Evolutionary conservation across 352 stramenopile species (phyloP), one percentile per base, ranked within the genome.

Genomic region (Phytophthora cryptogea): DNA sequence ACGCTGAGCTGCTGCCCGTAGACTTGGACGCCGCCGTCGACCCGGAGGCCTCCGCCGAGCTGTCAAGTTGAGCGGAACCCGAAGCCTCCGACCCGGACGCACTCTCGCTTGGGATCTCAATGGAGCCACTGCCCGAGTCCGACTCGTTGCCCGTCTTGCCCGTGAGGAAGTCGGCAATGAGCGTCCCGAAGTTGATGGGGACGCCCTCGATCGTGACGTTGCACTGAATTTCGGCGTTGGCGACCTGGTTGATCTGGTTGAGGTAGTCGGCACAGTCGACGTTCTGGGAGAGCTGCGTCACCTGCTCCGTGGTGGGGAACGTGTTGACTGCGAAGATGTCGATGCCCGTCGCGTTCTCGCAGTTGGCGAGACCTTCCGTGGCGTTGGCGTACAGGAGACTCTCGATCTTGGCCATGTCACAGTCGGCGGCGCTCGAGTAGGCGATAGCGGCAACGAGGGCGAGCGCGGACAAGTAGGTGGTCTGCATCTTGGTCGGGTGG

Each of bases 241-340:
- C 80, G 37, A 80, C 72, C 47, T 85, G 59, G 66, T 86, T 88
- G 66, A 89, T 82, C 60, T 89, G 80, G 70, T 89, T 89, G 33
- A 85, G 52, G 54, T 79, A 88, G 46, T 85, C 72, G n/a, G 73
- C 78, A 60, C 80, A 89, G 50, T 77, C 78, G 17, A 74, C 65
- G 37, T 78, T 81, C 55, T 74, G 60, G 23, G 80, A 81, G 45
- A 90, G 68, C 49, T 65, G 66, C 37, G 77, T 64, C 20, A 80
- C 78, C 54, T 90, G 76, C 33, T 82, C 73, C 30, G 68, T 56
- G 1, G 72, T 88, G 1, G 80, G 78, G 65, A 88, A 90, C 20
- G 54, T 27, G 20, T 39, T 54, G 5, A 82, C 48, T 1, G 73
- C 56, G 54, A 79, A 90, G 42, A 90, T 84, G 55, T 90, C 74